Evolutionary conservation across 345 rosid species (phyloP), one percentile per base, ranked within the genome.

Genomic region (thale cress (Arabidopsis thaliana)): DNA sequence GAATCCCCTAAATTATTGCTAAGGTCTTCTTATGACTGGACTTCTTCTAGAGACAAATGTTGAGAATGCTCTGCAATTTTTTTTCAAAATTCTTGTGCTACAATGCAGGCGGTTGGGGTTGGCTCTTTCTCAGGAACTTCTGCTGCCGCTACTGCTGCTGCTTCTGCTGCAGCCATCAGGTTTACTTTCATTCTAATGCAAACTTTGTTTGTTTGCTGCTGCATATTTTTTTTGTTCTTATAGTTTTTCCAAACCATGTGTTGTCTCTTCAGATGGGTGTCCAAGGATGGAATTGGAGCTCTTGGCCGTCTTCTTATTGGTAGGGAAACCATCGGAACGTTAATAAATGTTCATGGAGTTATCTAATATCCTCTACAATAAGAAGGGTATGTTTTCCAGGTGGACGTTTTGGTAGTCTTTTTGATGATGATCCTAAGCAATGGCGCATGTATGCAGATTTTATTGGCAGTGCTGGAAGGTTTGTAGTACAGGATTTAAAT

Each of bases 401-500:
- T 85, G 98, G 97, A 34, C 82, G 96, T 55, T 94, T 91, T 66
- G 95, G 98, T 61, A 85, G 82, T 74, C 91, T 94, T 74, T 94
- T 91, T 75, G 99, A 94, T 63, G 96, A 89, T 81, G 96, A 91
- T 86, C 99, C 99, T 41, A 94, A 91, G 81, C 97, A 94, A 55
- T 94, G 99, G 99, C 97, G 98, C 71, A 90, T 94, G 97, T 94
- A 91, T 83, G 99, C 99, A 0, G 99, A 94, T 79, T 87, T 94
- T 82, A 91, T 94, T 69, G 99, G 99, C 81, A 94, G 97, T 74
- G 85, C 97, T 60, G 99, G 99, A 84, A 87, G 97, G 97, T 90
- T 55, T 78, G 80, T 81, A 0, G 56, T 30, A 33, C 20, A 69
- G 58, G 13, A 50, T 34, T 36, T 66, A 38, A 12, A 12, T 49